These are phyloP conservation scores for Colletotrichum horii DNA, from an alignment of 2,329 filamentous ascomycete genomes.

Conservation along the genomic window DNA sequence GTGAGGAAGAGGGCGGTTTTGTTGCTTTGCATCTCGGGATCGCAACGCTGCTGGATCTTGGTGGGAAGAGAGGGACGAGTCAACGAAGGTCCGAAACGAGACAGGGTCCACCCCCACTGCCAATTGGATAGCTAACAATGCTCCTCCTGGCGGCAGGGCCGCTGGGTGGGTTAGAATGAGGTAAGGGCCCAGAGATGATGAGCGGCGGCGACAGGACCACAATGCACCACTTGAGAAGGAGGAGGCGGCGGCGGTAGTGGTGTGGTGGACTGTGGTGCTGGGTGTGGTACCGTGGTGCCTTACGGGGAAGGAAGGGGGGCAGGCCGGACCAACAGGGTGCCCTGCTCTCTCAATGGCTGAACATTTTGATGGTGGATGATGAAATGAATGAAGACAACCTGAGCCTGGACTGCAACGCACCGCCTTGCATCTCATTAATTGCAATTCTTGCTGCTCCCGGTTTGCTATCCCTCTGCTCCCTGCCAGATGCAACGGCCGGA, in stretches of 20 bases:
- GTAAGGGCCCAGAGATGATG: conserved; percentile 1
- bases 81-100: conserved; percentile 13
- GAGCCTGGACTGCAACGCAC: neutral
- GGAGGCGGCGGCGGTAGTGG: neutral
- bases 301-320: neutral
- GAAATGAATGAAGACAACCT: neutral
- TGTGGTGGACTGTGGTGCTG: neutral
- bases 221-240: neutral
- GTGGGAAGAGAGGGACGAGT: neutral
- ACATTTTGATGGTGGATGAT: neutral
- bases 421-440: neutral
- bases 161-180: conserved; percentile 4
- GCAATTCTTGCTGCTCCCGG: neutral
- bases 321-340: neutral
- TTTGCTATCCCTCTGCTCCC: neutral
- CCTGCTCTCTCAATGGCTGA: neutral
- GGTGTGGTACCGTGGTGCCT: neutral
- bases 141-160: neutral
- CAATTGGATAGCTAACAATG: neutral
- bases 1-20: neutral
- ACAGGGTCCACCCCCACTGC: conserved; percentile 15
- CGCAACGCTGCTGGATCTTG: neutral
- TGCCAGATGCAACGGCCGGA: neutral
- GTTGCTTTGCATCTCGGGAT: neutral
- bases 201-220: neutral